Conservation (phyloP, 495 filamentous ascomycete genomes). For the Tuber umbilicatum region DNA sequence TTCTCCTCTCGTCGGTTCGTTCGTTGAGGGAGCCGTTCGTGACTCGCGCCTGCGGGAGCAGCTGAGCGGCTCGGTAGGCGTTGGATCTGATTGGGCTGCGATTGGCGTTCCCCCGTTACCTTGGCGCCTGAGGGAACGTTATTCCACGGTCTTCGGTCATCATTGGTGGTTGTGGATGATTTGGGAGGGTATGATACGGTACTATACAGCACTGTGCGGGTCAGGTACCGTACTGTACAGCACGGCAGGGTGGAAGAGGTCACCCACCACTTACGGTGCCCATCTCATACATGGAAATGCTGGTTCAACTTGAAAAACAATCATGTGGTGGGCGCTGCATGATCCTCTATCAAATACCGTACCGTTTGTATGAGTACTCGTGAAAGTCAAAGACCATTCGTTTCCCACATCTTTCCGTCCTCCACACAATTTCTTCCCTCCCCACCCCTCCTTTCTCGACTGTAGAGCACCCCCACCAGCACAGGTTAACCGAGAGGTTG, state of each 20-base stretch:
- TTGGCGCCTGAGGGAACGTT: neutral
- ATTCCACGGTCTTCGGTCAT: neutral
- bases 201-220: neutral
- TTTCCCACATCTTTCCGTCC: neutral
- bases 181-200: neutral
- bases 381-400: neutral
- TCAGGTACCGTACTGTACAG: no score
- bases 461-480: constrained; percentile 15
- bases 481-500: constrained; percentile 19
- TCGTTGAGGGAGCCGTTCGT: neutral
- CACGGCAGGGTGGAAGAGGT: no score
- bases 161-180: neutral
- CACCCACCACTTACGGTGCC: no score
- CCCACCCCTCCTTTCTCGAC: neutral
- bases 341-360: neutral
- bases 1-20: neutral
- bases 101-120: neutral
- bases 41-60: neutral
- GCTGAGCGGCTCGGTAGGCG: neutral
- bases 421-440: neutral
- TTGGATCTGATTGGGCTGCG: neutral
- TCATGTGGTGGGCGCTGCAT: neutral
- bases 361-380: neutral
- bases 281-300: neutral
- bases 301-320: neutral